Conservation (phyloP, 495 filamentous ascomycete genomes). For the Bombardia bombarda region DNA sequence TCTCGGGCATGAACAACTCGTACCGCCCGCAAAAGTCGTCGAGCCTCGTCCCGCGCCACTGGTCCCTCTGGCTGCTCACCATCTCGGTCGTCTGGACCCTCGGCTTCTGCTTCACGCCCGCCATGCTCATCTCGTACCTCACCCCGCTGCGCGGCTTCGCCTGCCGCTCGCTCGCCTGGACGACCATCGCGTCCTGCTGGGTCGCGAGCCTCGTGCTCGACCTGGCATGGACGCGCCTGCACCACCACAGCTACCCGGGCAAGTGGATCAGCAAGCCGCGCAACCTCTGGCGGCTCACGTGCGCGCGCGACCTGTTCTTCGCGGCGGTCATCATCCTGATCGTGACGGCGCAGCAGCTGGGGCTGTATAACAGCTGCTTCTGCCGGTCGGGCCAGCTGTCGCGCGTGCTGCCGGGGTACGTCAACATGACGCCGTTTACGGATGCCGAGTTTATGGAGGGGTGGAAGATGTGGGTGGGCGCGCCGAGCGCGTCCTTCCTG, state of each 20-base stretch:
- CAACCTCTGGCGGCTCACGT: slow-evolving; percentile 2
- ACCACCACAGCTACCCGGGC: background rate
- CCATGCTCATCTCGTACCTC: slow-evolving; percentile 6
- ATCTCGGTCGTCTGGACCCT: slow-evolving; percentile 4
- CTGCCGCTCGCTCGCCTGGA: slow-evolving; percentile 8
- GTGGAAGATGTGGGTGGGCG: slow-evolving; percentile 7
- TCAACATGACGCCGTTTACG: slow-evolving; percentile 8
- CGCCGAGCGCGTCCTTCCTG: background rate
- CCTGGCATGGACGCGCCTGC: background rate
- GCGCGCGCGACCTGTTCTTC: background rate
- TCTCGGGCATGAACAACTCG: slow-evolving; percentile 6
- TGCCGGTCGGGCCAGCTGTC: slow-evolving; percentile 6
- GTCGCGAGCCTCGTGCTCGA: background rate
- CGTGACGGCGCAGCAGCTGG: slow-evolving; percentile 3
- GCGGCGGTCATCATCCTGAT: slow-evolving; percentile 1
- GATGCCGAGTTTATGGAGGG: slow-evolving; percentile 5
- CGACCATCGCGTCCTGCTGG: slow-evolving; percentile 2
- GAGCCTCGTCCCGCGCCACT: background rate
- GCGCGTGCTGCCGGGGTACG: slow-evolving; percentile 1
- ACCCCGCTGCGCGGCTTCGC: slow-evolving; percentile 6
- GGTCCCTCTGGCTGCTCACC: background rate
- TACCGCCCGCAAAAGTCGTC: slow-evolving; percentile 4
- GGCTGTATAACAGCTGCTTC: slow-evolving; percentile 8
- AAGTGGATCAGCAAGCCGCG: background rate
- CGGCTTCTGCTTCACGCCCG: slow-evolving; percentile 1